These are phyloP conservation scores for Fagopyrum homotropicum DNA, from an alignment of 148 eudicot species.

Conservation along the genomic window DNA sequence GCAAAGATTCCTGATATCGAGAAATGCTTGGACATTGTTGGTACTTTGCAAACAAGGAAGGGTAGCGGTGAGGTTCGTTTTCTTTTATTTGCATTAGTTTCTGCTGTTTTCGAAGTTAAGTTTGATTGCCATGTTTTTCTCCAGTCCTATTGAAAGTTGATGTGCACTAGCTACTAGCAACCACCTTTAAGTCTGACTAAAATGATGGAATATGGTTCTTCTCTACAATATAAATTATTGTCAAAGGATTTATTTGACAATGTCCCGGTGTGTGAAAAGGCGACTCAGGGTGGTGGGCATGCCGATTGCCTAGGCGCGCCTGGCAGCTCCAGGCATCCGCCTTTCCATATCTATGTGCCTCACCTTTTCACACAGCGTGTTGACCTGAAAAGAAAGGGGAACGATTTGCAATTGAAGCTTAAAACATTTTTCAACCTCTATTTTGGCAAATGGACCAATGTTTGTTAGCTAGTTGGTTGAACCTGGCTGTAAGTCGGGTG, in stretches of 20 bases:
- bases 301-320: too few relatives aligned
- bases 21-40: constrained; percentile 82
- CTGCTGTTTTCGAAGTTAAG: not conserved
- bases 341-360: too few relatives aligned
- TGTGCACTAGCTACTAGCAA: not conserved
- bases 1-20: constrained; percentile 98
- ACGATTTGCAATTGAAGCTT: not conserved
- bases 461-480: not conserved
- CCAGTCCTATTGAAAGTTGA: not conserved
- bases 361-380: too few relatives aligned
- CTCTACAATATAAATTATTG: not conserved
- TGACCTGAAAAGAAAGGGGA: not conserved
- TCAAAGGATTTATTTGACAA: not conserved
- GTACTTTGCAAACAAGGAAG: constrained; percentile 74
- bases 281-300: too few relatives aligned
- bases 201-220: not conserved
- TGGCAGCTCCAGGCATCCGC: too few relatives aligned
- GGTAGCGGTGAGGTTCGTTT: constrained; percentile 86
- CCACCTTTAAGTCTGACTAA: not conserved
- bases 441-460: not conserved
- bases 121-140: not conserved
- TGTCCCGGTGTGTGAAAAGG: not conserved
- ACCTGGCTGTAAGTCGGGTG: not conserved
- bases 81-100: not conserved
- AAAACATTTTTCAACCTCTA: not conserved